Evolutionary conservation across 2,329 filamentous ascomycete species (phyloP).

Genomic region (Fusarium torreyae): DNA sequence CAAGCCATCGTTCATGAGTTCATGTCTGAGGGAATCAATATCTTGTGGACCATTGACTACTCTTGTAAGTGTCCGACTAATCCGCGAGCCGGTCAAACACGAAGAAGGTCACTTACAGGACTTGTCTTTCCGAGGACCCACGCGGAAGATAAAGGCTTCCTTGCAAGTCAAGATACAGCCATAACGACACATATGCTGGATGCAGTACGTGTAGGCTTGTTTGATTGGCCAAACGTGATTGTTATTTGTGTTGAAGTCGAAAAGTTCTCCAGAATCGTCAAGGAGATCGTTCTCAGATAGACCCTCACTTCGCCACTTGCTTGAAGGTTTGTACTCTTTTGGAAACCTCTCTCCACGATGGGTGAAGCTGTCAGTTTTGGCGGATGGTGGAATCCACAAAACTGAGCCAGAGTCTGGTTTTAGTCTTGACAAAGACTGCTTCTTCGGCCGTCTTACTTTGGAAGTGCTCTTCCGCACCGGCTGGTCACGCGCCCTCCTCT

Average conservation of each 20-base stretch:
- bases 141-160: constrained; percentile 35
- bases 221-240: constrained; percentile 26
- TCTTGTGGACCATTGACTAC: background rate
- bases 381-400: background rate
- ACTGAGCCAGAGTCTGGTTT: constrained; percentile 18
- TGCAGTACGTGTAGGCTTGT: constrained; percentile 37
- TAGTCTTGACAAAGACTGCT: constrained; percentile 4
- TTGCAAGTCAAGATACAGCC: constrained; percentile 36
- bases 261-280: constrained; percentile 19
- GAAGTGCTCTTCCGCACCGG: background rate
- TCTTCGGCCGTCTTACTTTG: background rate
- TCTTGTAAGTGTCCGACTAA: background rate
- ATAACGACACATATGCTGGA: constrained; percentile 35
- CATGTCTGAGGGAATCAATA: background rate
- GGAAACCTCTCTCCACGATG: constrained; percentile 20
- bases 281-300: constrained; percentile 6
- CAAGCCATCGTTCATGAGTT: constrained; percentile 24
- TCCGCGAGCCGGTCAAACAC: too few relatives aligned
- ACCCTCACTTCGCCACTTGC: constrained; percentile 30
- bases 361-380: background rate
- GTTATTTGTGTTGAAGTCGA: background rate
- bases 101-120: background rate
- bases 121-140: background rate
- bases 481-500: background rate
- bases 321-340: constrained; percentile 36